Base-by-base conservation (phyloP, 192 early-diverging fungal genomes). In the Ambispora gerdemannii region DNA sequence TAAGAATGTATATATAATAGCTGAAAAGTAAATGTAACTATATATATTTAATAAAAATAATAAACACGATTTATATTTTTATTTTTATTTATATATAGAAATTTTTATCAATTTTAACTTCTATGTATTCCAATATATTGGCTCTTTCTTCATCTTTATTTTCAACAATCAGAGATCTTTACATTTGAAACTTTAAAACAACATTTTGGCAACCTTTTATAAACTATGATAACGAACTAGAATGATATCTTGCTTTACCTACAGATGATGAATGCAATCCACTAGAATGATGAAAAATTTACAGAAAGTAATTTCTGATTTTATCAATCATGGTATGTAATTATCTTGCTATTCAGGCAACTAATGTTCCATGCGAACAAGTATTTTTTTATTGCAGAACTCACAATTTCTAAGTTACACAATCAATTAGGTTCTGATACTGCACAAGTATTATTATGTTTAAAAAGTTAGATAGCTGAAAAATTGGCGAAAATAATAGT, bases 361-460 rank as follows among this genome's bases (percentile, higher is more conserved):
- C 11, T 4, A 50, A 10, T 50, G 11, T 50, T 3, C 50, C 11
- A 50, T 50, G 24, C 24, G 1, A 50, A 22, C 50, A 50, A 10
- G 24, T 50, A 50, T n/a, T 50, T 50, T 50, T 50, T 22, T 20
- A 2, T 50, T 4, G 50, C 50, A 50, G 11, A 22, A 50, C 50
- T 50, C 24, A 50, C 50, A 50, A 50, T 50, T 50, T 50, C 50
- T 50, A 50, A 50, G 11, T 50, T 50, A 22, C 50, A 50, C 24
- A 50, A 50, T 50, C 17, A 22, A 50, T 50, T 50, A 50, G 50
- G 24, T 50, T 22, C 11, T 4, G 50, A 50, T 50, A 50, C 10
- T 20, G 50, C 50, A 10, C 10, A 10, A 10, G 50, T 10, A 50
- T 50, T 50, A 10, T 10, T 50, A 4, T 50, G 11, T 22, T 50